Evolutionary conservation across 202 grass and related monocot genomes (phyloP), one percentile per base, ranked within the genome.

Genomic region (Cymbopogon flexuosus): DNA sequence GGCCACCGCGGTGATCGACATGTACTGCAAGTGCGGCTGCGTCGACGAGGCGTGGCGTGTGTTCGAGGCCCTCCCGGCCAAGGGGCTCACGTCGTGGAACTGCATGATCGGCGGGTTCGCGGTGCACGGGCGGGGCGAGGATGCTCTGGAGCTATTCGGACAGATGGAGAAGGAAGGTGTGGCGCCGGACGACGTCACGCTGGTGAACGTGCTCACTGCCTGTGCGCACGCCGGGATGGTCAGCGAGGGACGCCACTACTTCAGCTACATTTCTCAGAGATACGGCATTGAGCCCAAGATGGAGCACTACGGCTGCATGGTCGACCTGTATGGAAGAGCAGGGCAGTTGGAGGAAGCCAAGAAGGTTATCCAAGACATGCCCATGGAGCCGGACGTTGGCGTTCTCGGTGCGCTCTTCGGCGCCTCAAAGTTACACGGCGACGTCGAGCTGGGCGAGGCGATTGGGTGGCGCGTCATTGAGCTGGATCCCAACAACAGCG

Each of bases 21-120:
- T 97, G 94, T 94, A 97, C 52, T 97, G 91, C 85, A 97, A 97
- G 58, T 94, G 94, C 2, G 91, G 94, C 43, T 90, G 83, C 59
- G 51, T 90, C 54, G 89, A 97, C 3, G 85, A 97, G 86, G 91
- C 91, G 5, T 56, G 83, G 67, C 66, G 73, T 3, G 70, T 92
- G 19, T 97, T 97, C 49, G 24, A 45, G 10, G 75, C 31, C 0
- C 83, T 92, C 73, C 65, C 85, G 10, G 10, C 2, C 6, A 89
- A 47, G 70, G 85, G 89, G 8, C 72, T 97, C 22, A 92, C 91
- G 1, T 69, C 81, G 0, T 97, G 94, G 94, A 97, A 94, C 78
- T 94, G 91, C 66, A 97, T 97, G 94, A 90, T 97, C 2, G 89
- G 91, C 10, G 94, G 94, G 54, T 57, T 97, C 6, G 94, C 89